Evolutionary conservation across 2,329 filamentous ascomycete species (phyloP).

Genomic region (Neofusicoccum sp.): DNA sequence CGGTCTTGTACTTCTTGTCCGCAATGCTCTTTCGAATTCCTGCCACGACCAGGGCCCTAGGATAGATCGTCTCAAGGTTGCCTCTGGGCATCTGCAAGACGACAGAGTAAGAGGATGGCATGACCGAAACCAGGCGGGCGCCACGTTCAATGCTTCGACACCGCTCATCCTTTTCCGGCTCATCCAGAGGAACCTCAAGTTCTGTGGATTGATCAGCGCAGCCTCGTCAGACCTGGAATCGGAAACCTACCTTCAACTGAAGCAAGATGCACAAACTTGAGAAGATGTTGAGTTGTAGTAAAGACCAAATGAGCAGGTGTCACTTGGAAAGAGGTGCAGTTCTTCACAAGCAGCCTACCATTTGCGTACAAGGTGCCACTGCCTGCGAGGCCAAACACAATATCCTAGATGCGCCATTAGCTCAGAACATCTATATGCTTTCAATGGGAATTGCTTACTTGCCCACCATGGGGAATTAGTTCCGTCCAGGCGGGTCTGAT

Average conservation of each 20-base stretch:
- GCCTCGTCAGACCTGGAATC: conserved; percentile 29
- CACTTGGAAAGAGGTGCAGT: conserved; percentile 87
- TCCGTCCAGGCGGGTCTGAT: conserved; percentile 27
- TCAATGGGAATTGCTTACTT: conserved; percentile 34
- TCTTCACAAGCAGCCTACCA: conserved; percentile 72
- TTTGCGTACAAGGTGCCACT: conserved; percentile 81
- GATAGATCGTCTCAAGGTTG: conserved; percentile 93
- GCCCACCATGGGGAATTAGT: conserved; percentile 41
- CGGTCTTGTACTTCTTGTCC: conserved; percentile 76
- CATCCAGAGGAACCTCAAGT: conserved; percentile 80
- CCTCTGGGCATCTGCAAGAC: conserved; percentile 94
- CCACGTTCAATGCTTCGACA: conserved; percentile 92
- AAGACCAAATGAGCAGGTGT: conserved; percentile 84
- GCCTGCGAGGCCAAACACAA: conserved; percentile 68
- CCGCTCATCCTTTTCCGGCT: conserved; percentile 88
- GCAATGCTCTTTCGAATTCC: conserved; percentile 84
- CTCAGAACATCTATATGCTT: conserved; percentile 4
- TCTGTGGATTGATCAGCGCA: conserved; percentile 49
- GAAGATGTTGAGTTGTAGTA: conserved; percentile 86
- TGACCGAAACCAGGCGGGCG: conserved; percentile 81
- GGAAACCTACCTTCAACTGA: conserved; percentile 55
- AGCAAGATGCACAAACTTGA: conserved; percentile 90
- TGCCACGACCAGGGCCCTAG: conserved; percentile 86
- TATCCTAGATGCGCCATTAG: conserved; percentile 35
- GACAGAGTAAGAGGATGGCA: conserved; percentile 83